phyloP scores from a whole-genome alignment of 192 early-diverging fungal species.

The Phlyctochytrium planicorne region DNA sequence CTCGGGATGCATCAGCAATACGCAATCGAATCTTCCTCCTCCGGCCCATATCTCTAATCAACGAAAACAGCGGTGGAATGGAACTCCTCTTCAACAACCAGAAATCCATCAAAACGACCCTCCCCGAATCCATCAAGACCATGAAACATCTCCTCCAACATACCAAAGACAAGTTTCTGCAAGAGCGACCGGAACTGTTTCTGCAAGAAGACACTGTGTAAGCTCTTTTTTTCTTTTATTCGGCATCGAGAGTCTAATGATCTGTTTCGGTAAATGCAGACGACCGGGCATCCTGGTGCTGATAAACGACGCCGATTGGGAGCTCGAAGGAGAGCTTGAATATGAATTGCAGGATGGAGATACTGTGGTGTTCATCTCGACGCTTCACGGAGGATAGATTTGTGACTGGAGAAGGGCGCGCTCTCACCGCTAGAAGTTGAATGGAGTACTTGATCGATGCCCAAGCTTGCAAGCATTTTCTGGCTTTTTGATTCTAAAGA shows the following conservation, averaged over 20 bases:
- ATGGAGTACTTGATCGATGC: too few species aligned
- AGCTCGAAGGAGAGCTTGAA: slow-evolving; percentile 84
- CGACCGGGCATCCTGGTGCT: slow-evolving; percentile 93
- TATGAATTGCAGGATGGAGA: slow-evolving; percentile 78
- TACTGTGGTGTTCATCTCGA: slow-evolving; percentile 91
- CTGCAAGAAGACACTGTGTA: slow-evolving; percentile 77
- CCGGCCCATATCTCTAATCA: too few species aligned
- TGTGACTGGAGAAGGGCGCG: too few species aligned
- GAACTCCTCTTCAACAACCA: slow-evolving; percentile 86
- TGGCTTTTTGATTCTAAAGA: too few species aligned
- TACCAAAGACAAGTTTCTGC: slow-evolving; percentile 67
- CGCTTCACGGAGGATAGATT: slow-evolving; percentile 94
- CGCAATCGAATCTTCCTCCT: too few species aligned
- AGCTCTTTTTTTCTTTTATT: slow-evolving; percentile 25
- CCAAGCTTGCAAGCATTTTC: too few species aligned
- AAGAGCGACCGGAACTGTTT: slow-evolving; percentile 84
- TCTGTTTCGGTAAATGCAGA: slow-evolving; percentile 38
- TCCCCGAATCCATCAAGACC: slow-evolving; percentile 37
- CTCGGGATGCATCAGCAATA: too few species aligned
- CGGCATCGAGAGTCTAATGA: neutral
- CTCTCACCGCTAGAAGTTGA: too few species aligned
- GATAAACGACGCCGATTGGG: slow-evolving; percentile 96
- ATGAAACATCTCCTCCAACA: slow-evolving; percentile 70
- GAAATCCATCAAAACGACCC: slow-evolving; percentile 43
- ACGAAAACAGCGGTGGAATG: slow-evolving; percentile 81